Percentiles rank a stretch among this genome's conserved stretches.
Evolutionary conservation across 1,284 basidiomycete genomes (phyloP).

Genomic region (Boletus mariae): DNA sequence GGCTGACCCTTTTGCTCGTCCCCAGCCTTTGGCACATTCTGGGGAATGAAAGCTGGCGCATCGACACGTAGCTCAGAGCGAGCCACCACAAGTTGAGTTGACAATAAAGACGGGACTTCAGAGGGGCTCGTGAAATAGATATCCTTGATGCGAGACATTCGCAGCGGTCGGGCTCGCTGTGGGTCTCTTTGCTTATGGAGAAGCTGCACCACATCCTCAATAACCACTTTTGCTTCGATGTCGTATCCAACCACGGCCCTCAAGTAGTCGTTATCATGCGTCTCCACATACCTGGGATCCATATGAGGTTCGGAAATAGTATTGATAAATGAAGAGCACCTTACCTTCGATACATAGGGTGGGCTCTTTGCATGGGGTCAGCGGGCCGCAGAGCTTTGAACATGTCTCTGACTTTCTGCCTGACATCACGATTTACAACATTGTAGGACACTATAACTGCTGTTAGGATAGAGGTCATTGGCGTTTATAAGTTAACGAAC

Average conservation of each 20-base stretch:
- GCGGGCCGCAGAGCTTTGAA: slow-evolving; percentile 11
- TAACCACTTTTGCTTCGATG: slow-evolving; percentile 10
- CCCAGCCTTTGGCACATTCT: not conserved
- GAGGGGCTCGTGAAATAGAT: slow-evolving; percentile 15
- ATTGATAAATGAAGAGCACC: not conserved
- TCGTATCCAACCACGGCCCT: slow-evolving; percentile 19
- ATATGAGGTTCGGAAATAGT: not conserved
- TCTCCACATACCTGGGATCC: slow-evolving; percentile 15
- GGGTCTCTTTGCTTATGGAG: slow-evolving; percentile 15
- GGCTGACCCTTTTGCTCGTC: not conserved
- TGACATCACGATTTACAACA: not conserved
- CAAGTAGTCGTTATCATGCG: slow-evolving; percentile 9
- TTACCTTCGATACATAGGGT: slow-evolving; percentile 18
- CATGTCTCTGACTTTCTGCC: slow-evolving; percentile 15
- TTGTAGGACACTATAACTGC: slow-evolving; percentile 21
- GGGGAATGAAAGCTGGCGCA: slow-evolving; percentile 15
- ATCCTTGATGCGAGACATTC: slow-evolving; percentile 15
- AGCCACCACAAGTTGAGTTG: slow-evolving; percentile 14
- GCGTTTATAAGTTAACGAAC: slow-evolving; percentile 7
- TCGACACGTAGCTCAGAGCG: slow-evolving; percentile 16
- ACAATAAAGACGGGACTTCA: slow-evolving; percentile 22
- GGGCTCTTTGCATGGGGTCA: slow-evolving; percentile 1
- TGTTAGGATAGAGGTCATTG: not conserved
- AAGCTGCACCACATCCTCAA: slow-evolving; percentile 25
- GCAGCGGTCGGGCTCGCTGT: not conserved